These are phyloP conservation scores for Amoeboaphelidium protococcarum DNA, from an alignment of 371 early-diverging fungal species.

Conservation along the genomic window DNA sequence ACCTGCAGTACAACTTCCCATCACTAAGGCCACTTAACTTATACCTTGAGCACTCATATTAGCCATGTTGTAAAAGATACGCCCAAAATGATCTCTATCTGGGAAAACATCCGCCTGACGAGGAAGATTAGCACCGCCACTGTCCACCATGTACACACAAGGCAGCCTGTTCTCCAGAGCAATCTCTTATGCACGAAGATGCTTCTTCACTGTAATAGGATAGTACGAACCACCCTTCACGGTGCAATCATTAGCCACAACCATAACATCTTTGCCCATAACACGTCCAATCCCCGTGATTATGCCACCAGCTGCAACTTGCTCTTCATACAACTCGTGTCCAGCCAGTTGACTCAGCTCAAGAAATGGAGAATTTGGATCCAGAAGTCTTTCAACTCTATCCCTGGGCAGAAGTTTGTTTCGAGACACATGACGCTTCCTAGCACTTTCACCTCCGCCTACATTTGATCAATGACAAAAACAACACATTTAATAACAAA, in stretches of 20 bases:
- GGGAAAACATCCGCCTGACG: slow-evolving; percentile 89
- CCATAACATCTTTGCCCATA: slow-evolving; percentile 43
- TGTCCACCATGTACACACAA: slow-evolving; percentile 87
- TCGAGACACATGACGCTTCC: slow-evolving; percentile 57
- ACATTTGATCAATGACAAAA: too few species aligned
- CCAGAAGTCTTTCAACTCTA: slow-evolving; percentile 56
- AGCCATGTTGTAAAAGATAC: slow-evolving; percentile 84
- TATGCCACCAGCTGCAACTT: slow-evolving; percentile 73
- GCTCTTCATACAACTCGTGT: slow-evolving; percentile 50
- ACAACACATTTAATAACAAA: too few species aligned
- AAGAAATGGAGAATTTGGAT: slow-evolving; percentile 58
- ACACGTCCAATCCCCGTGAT: slow-evolving; percentile 91
- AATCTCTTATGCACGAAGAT: slow-evolving; percentile 90
- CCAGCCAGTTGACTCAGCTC: slow-evolving; percentile 88
- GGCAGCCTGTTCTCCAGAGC: slow-evolving; percentile 79
- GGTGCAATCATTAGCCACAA: slow-evolving; percentile 65
- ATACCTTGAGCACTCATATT: slow-evolving; percentile 68
- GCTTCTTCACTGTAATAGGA: slow-evolving; percentile 90
- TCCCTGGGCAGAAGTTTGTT: slow-evolving; percentile 85
- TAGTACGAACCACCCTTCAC: slow-evolving; percentile 85
- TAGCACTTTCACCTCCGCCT: slow-evolving; percentile 76
- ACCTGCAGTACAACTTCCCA: slow-evolving; percentile 95
- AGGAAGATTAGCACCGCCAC: slow-evolving; percentile 90
- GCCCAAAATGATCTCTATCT: slow-evolving; percentile 88
- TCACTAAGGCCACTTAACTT: slow-evolving; percentile 83